Conservation (phyloP, 129 eudicot species). For the Centaurea solstitialis region DNA sequence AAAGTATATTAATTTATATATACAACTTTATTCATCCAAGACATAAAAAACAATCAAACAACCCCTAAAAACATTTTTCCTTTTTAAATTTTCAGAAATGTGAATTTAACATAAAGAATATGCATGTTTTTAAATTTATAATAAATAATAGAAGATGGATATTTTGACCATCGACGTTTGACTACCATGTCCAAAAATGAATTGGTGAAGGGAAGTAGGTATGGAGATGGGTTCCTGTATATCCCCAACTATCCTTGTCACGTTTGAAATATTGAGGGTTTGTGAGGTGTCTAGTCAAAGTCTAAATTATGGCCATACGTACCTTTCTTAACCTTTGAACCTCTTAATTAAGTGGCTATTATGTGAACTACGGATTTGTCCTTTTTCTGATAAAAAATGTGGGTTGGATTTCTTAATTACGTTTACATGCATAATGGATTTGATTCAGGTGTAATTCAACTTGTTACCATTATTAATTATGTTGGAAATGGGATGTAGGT, state of each 20-base stretch:
- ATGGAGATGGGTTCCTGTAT: conserved; percentile 11
- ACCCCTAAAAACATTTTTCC: too few relatives aligned
- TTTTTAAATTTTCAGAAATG: too few relatives aligned
- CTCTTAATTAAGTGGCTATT: not conserved
- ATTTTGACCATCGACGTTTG: not conserved
- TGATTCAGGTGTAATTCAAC: too few relatives aligned
- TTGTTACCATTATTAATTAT: too few relatives aligned
- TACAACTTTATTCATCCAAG: too few relatives aligned
- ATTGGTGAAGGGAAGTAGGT: conserved; percentile 3
- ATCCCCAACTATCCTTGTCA: conserved; percentile 7
- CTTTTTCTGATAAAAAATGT: conserved; percentile 1
- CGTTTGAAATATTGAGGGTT: conserved; percentile 1
- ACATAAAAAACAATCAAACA: too few relatives aligned
- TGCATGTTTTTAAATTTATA: too few relatives aligned
- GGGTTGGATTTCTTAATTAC: too few relatives aligned
- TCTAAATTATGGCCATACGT: not conserved
- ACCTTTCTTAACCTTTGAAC: not conserved
- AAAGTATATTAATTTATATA: too few relatives aligned
- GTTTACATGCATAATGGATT: too few relatives aligned
- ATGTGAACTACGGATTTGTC: not conserved
- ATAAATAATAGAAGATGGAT: not conserved
- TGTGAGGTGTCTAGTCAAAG: conserved; percentile 14
- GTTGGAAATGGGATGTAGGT: too few relatives aligned
- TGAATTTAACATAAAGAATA: too few relatives aligned
- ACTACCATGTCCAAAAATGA: not conserved